Evolutionary conservation across 805 yeast species (phyloP).

Genomic region (Yamadazyma sp.): DNA sequence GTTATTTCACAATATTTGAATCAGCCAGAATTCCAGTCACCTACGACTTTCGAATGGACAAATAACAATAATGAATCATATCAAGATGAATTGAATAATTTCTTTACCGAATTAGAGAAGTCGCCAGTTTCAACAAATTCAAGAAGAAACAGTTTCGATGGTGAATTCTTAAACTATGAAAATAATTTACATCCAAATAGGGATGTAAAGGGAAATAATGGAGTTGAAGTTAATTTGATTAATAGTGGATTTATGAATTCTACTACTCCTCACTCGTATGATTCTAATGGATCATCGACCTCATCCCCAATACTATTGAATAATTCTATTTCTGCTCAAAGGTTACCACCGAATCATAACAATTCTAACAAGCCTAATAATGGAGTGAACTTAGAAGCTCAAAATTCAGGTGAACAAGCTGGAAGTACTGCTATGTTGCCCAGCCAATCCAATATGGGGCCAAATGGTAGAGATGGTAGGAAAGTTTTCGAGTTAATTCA

Average conservation of each 20-base stretch:
- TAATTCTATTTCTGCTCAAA: not conserved
- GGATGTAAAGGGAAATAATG: no score
- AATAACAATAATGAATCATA: constrained; percentile 6
- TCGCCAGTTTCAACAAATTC: constrained; percentile 14
- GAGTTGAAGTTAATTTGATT: not conserved
- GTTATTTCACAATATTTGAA: not conserved
- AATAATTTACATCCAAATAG: not conserved
- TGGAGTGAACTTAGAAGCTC: no score
- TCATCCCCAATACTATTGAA: constrained; percentile 16
- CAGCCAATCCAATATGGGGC: no score
- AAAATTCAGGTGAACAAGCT: no score
- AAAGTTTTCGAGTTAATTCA: constrained; percentile 58
- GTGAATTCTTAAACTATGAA: not conserved
- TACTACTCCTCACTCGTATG: constrained; percentile 12
- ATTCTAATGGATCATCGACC: constrained; percentile 11
- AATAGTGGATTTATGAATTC: constrained; percentile 1
- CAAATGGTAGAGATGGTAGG: constrained; percentile 54
- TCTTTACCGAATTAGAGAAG: constrained; percentile 13
- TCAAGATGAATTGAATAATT: constrained; percentile 10
- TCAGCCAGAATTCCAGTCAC: constrained; percentile 2
- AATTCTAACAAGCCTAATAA: no score
- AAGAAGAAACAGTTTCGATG: constrained; percentile 11
- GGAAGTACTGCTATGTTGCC: no score
- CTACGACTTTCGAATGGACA: constrained; percentile 14
- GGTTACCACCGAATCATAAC: not conserved